Percentiles rank a stretch among this genome's conserved stretches.
phyloP scores from a whole-genome alignment of 2,329 filamentous ascomycete species.

The Alternaria postmessia region DNA sequence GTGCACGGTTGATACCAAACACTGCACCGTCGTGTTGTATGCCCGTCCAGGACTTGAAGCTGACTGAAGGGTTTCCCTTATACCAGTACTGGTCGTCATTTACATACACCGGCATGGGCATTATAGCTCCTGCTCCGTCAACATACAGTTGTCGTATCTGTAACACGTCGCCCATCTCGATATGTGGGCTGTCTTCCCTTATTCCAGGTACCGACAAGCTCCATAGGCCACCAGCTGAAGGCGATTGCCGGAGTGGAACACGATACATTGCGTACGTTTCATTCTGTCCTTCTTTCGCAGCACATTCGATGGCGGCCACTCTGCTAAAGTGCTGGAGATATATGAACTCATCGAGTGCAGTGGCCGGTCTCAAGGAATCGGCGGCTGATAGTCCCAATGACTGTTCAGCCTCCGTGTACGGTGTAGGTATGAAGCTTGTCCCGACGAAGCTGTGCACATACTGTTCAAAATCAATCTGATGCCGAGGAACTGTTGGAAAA shows the following conservation, averaged over 20 bases:
- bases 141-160: constrained; percentile 42
- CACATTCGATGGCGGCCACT: constrained; percentile 24
- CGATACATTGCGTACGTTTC: constrained; percentile 32
- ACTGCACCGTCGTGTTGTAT: constrained; percentile 33
- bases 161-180: constrained; percentile 45
- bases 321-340: constrained; percentile 30
- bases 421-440: constrained; percentile 24
- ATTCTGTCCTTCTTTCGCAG: constrained; percentile 27
- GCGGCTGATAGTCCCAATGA: background rate
- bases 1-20: constrained; percentile 30
- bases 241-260: constrained; percentile 13
- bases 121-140: constrained; percentile 21
- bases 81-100: background rate
- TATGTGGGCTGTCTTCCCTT: constrained; percentile 40
- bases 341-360: constrained; percentile 11
- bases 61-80: background rate
- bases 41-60: constrained; percentile 26
- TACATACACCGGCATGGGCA: constrained; percentile 6
- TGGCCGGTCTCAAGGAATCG: background rate
- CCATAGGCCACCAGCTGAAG: constrained; percentile 21
- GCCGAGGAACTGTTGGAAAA: constrained; percentile 17
- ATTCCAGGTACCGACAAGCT: constrained; percentile 37
- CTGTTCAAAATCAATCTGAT: constrained; percentile 22
- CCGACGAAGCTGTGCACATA: constrained; percentile 31
- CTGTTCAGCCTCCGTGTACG: background rate